Conservation (phyloP, 2,329 filamentous ascomycete genomes). For the Alternaria sp. region DNA sequence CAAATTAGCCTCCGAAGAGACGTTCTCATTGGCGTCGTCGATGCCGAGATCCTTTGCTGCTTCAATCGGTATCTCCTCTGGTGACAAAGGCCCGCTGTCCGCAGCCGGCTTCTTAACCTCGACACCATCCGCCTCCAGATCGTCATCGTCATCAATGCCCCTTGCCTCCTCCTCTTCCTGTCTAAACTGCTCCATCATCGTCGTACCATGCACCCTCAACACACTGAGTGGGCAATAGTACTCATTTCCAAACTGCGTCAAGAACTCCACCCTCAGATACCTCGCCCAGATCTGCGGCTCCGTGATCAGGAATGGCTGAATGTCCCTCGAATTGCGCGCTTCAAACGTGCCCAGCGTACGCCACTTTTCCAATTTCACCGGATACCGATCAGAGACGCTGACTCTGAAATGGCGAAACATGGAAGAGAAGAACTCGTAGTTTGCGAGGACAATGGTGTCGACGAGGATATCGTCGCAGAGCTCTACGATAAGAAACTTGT, state of each 20-base stretch:
- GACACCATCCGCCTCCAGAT: conserved; percentile 59
- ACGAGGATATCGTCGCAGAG: conserved; percentile 87
- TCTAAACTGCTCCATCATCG: conserved; percentile 93
- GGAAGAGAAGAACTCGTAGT: conserved; percentile 99
- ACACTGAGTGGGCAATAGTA: conserved; percentile 95
- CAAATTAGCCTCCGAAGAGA: not conserved
- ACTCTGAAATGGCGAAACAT: conserved; percentile 92
- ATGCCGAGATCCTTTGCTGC: conserved; percentile 23
- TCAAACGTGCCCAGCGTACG: conserved; percentile 87
- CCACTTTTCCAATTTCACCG: conserved; percentile 92
- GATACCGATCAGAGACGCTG: conserved; percentile 93
- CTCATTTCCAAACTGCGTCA: conserved; percentile 94
- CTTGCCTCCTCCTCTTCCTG: conserved; percentile 77
- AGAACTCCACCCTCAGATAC: conserved; percentile 89
- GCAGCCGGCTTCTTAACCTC: conserved; percentile 51
- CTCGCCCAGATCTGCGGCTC: conserved; percentile 96
- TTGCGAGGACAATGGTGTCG: conserved; percentile 95
- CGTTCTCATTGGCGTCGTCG: not conserved
- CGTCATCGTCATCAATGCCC: conserved; percentile 65
- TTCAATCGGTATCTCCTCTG: conserved; percentile 30
- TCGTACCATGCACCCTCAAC: conserved; percentile 88
- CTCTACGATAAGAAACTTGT: conserved; percentile 95
- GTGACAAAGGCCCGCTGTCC: conserved; percentile 31
- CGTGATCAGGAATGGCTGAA: conserved; percentile 93
- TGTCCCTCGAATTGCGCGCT: conserved; percentile 89